These are phyloP conservation scores for Plantago rigida DNA, from an alignment of 305 asterid genomes.

Conservation along the genomic window DNA sequence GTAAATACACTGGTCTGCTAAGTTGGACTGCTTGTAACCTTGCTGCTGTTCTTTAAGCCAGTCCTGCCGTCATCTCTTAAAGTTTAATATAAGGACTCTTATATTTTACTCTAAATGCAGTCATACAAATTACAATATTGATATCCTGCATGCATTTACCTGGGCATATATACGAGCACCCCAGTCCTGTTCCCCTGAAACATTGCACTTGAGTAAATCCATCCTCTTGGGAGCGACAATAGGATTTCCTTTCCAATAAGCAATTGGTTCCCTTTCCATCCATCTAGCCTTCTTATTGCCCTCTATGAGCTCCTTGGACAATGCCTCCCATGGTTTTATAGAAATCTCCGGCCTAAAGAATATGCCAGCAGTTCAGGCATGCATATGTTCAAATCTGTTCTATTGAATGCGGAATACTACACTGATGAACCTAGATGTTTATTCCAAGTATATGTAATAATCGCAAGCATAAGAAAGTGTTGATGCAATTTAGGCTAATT, in stretches of 20 bases:
- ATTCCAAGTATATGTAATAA: too few relatives aligned
- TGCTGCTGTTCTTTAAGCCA: constrained; percentile 57
- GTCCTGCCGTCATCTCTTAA: constrained; percentile 38
- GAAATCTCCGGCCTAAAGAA: constrained; percentile 61
- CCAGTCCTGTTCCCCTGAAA: constrained; percentile 50
- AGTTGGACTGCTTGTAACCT: constrained; percentile 73
- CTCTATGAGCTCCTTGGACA: constrained; percentile 39
- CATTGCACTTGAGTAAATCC: constrained; percentile 55
- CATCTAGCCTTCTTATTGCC: constrained; percentile 44
- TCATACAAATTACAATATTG: not conserved
- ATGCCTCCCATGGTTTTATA: constrained; percentile 43
- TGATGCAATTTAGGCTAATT: too few relatives aligned
- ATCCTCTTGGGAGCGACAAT: constrained; percentile 43
- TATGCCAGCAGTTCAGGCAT: not conserved
- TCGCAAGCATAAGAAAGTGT: too few relatives aligned
- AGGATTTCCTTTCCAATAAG: constrained; percentile 65
- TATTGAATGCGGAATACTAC: too few relatives aligned
- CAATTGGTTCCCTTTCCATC: constrained; percentile 45
- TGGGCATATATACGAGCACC: constrained; percentile 49
- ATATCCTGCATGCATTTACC: constrained; percentile 25
- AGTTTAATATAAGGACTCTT: not conserved
- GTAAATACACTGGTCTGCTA: constrained; percentile 73
- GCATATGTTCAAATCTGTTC: not conserved
- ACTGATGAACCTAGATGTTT: too few relatives aligned
- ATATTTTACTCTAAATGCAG: not conserved